These are phyloP conservation scores for Neonectria coccinea DNA, from an alignment of 2,329 filamentous ascomycete genomes.

Conservation along the genomic window DNA sequence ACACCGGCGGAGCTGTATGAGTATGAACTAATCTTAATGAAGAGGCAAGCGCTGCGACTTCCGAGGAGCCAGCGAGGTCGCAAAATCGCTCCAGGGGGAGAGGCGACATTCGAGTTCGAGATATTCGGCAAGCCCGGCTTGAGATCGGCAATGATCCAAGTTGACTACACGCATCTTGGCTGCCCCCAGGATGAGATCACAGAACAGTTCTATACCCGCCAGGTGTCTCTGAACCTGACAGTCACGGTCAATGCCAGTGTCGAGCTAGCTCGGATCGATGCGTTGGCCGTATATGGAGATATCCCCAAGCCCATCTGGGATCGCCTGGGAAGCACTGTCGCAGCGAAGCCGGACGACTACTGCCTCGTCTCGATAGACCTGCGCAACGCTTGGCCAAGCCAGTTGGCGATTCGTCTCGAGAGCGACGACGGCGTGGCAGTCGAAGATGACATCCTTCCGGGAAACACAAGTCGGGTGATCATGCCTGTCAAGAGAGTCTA, in stretches of 20 bases:
- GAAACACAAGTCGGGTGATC: slow-evolving; percentile 79
- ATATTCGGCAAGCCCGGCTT: slow-evolving; percentile 88
- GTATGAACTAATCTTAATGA: slow-evolving; percentile 82
- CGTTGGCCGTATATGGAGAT: slow-evolving; percentile 76
- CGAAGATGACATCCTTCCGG: slow-evolving; percentile 71
- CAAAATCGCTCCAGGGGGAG: slow-evolving; percentile 75
- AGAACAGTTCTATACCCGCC: slow-evolving; percentile 84
- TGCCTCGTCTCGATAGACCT: slow-evolving; percentile 87
- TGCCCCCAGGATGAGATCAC: slow-evolving; percentile 74
- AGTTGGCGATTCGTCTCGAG: slow-evolving; percentile 74
- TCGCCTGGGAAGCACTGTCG: slow-evolving; percentile 52
- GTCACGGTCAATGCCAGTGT: slow-evolving; percentile 94
- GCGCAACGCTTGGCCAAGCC: slow-evolving; percentile 89
- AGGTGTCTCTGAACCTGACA: slow-evolving; percentile 82
- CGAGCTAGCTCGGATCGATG: slow-evolving; percentile 82
- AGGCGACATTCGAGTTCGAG: slow-evolving; percentile 82
- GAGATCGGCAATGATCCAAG: slow-evolving; percentile 81
- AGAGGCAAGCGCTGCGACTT: slow-evolving; percentile 75
- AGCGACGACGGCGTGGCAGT: slow-evolving; percentile 62
- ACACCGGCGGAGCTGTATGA: slow-evolving; percentile 86
- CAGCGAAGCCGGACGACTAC: slow-evolving; percentile 68
- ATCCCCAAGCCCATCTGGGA: slow-evolving; percentile 73
- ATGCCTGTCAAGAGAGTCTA: slow-evolving; percentile 81
- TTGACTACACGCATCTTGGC: slow-evolving; percentile 89
- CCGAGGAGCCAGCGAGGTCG: slow-evolving; percentile 64